A percentile compares a stretch with the other conserved stretches of the same genome.
These are phyloP conservation scores for Hamamelis virginiana DNA, from an alignment of 164 flowering plant species.

Conservation along the genomic window DNA sequence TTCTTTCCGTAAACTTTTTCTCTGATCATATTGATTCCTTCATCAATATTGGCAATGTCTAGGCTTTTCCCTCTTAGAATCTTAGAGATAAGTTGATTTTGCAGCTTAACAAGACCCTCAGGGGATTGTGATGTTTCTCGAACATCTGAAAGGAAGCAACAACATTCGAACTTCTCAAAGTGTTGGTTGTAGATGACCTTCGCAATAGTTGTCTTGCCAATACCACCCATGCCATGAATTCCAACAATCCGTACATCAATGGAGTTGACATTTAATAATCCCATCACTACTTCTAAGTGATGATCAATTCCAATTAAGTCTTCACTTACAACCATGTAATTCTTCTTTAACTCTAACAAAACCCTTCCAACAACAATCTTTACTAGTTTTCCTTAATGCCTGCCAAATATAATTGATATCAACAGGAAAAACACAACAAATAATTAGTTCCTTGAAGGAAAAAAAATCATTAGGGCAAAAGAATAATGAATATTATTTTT, in stretches of 20 bases:
- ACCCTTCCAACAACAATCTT: no score
- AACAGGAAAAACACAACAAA: no score
- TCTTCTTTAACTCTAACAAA: no score
- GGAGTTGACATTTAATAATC: not conserved
- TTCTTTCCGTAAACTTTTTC: not conserved
- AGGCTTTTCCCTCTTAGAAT: not conserved
- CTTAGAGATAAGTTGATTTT: not conserved
- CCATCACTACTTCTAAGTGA: not conserved
- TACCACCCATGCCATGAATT: not conserved
- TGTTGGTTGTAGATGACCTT: not conserved
- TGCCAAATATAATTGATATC: no score
- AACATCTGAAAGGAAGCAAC: slow-evolving; percentile 3
- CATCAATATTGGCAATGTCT: not conserved
- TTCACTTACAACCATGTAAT: no score
- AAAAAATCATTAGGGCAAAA: no score
- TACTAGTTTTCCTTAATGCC: no score
- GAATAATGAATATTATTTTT: no score
- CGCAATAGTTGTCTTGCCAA: slow-evolving; percentile 6
- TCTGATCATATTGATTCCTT: not conserved
- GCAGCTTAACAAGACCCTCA: not conserved
- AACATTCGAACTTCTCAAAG: not conserved
- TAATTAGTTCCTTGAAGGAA: no score
- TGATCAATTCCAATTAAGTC: not conserved
- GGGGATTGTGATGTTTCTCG: not conserved
- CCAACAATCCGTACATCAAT: not conserved